A percentile compares a stretch with the other conserved stretches of the same genome.
Evolutionary conservation across 129 eudicot species (phyloP).

Genomic region (Chrysanthemum makinoi): DNA sequence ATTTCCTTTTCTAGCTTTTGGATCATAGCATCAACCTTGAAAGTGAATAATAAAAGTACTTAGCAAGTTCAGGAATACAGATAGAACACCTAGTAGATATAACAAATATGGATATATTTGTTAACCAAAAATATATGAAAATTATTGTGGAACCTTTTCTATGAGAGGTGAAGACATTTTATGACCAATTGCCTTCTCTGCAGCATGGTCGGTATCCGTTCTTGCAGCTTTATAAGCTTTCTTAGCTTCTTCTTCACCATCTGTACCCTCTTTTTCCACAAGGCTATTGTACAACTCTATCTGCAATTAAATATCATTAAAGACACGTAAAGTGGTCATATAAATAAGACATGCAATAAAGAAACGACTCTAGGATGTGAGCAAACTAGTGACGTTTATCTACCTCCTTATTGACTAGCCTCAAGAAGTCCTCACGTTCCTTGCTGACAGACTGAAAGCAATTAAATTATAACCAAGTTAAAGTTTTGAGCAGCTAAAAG

Average conservation of each 20-base stretch:
- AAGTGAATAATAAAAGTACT: neutral
- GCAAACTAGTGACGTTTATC: neutral
- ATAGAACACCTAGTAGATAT: too few species aligned
- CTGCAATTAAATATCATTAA: conserved; percentile 26
- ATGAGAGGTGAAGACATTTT: conserved; percentile 64
- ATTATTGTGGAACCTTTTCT: conserved; percentile 36
- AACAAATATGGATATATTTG: too few species aligned
- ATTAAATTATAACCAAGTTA: conserved; percentile 14
- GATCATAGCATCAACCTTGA: conserved; percentile 75
- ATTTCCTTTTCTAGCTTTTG: conserved; percentile 75
- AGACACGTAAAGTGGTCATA: neutral
- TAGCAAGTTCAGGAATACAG: neutral
- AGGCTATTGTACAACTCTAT: conserved; percentile 61
- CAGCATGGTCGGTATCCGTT: conserved; percentile 45
- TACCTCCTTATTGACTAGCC: conserved; percentile 61
- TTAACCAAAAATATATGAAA: neutral
- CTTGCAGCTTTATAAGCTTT: conserved; percentile 71
- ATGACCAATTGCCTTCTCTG: conserved; percentile 36
- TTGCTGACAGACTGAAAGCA: conserved; percentile 54
- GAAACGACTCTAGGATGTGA: neutral
- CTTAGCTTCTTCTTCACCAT: conserved; percentile 53
- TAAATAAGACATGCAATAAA: neutral
- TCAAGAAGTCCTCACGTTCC: conserved; percentile 63
- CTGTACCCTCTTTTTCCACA: conserved; percentile 62
- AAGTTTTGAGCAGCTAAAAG: neutral